Evolutionary conservation across 306 rosid species (phyloP), one percentile per base, ranked within the genome.

Genomic region (Sechiopsis laciniata): DNA sequence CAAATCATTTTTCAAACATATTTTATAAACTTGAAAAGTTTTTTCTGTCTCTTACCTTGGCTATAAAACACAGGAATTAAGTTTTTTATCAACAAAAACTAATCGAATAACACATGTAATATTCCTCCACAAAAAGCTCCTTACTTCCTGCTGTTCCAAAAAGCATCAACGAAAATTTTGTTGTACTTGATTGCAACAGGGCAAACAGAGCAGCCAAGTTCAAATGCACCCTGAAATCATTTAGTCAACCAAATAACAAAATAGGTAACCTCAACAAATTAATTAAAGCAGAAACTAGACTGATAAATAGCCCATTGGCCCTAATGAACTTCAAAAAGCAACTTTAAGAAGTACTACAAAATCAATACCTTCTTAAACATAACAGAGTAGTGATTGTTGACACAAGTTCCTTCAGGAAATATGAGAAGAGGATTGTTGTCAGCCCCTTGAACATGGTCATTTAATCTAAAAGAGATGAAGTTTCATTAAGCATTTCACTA

Each of bases 401-500:
- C 98, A 85, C 98, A 94, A 55, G 98, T 94, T 83, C 98, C 98
- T 79, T 94, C 96, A 0, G 98, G 98, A 82, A 94, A 94, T 86
- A 90, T 90, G 74, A 94, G 98, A 79, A 94, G 98, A 69, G 98
- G 98, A 73, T 89, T 94, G 76, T 84, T 91, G 82, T 90, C 98
- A 76, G 88, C 83, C 72, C 89, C 97, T 80, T 66, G 89, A 73
- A 89, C 91, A 75, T 94, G 98, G 0, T 89, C 96, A 82, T 97
- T 86, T 83, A 94, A 81, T 80, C 98, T 94, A 87, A 76, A 81
- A 81, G 54, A 72, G 55, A 73, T n/a, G 48, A 15, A 1, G 9
- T 70, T 46, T 29, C 17, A 51, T 9, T 70, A 51, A 70, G 26
- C 37, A 51, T 70, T 70, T 13, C 59, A 50, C 35, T 69, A 69